These are phyloP conservation scores for Xanthoconium separans DNA, from an alignment of 1,284 basidiomycete species.

Conservation along the genomic window DNA sequence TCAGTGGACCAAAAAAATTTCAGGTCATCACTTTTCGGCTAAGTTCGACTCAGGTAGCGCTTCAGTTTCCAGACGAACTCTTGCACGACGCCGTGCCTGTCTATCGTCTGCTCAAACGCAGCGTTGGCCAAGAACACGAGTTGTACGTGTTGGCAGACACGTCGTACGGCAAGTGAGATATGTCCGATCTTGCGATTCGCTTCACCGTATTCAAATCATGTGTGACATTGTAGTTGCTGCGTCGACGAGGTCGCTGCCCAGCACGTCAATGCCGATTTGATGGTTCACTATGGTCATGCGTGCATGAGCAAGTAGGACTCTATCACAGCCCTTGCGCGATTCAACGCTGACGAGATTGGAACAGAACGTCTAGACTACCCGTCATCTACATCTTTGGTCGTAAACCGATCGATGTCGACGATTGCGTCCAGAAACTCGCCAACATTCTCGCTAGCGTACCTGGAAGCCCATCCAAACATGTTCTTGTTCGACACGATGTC, in stretches of 20 bases:
- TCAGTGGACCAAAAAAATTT: constrained; percentile 37
- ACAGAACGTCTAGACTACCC: constrained; percentile 75
- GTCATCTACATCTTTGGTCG: constrained; percentile 86
- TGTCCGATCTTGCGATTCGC: background rate
- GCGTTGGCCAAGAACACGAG: constrained; percentile 52
- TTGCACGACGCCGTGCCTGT: constrained; percentile 86
- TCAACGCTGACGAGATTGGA: background rate
- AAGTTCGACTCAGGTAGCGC: constrained; percentile 60
- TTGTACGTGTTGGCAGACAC: constrained; percentile 95
- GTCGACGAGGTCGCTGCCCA: constrained; percentile 96
- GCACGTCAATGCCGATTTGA: constrained; percentile 88
- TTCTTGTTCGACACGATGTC: constrained; percentile 79
- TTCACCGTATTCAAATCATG: constrained; percentile 4
- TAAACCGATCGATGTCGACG: constrained; percentile 50
- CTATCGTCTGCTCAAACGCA: constrained; percentile 67
- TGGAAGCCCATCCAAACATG: constrained; percentile 12
- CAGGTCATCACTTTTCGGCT: constrained; percentile 16
- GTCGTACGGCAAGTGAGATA: constrained; percentile 86
- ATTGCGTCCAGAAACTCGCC: constrained; percentile 49
- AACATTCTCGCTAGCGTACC: constrained; percentile 29
- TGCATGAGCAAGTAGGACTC: constrained; percentile 81
- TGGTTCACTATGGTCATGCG: constrained; percentile 97
- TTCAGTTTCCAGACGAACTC: constrained; percentile 97
- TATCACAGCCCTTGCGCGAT: background rate
- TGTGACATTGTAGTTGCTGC: constrained; percentile 69